A percentile compares a stretch with the other conserved stretches of the same genome.
These are phyloP conservation scores for Albizia julibrissin DNA, from an alignment of 306 rosid species.

Conservation along the genomic window DNA sequence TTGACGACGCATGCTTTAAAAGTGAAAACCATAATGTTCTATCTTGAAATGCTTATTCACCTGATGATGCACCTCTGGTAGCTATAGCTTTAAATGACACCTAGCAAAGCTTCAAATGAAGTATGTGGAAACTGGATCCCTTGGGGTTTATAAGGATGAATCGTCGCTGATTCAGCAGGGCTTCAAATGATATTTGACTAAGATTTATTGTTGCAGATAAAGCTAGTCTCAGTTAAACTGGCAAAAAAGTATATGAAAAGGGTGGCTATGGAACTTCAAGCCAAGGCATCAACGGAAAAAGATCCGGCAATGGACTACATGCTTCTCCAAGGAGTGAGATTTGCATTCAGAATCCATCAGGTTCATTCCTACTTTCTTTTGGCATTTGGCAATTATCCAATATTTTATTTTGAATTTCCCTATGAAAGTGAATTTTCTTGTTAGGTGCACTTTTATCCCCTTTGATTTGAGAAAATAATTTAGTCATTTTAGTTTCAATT, in stretches of 20 bases:
- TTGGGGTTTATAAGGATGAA: neutral
- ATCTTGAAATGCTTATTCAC: neutral
- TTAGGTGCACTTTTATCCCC: neutral
- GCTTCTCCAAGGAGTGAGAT: constrained; percentile 99
- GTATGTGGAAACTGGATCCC: neutral
- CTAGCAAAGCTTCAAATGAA: neutral
- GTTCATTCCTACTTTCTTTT: constrained; percentile 37
- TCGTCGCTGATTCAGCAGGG: neutral
- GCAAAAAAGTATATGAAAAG: constrained; percentile 92
- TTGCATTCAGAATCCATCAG: constrained; percentile 99
- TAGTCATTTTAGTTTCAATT: neutral
- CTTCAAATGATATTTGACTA: constrained; percentile 32
- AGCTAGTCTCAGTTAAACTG: constrained; percentile 85
- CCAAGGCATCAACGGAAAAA: constrained; percentile 78
- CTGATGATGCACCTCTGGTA: neutral
- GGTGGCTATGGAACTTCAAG: constrained; percentile 94
- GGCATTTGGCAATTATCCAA: constrained; percentile 15
- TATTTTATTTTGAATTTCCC: neutral
- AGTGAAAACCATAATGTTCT: neutral
- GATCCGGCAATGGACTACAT: constrained; percentile 98
- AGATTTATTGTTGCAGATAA: constrained; percentile 57
- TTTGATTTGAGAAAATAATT: neutral
- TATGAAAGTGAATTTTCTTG: neutral
- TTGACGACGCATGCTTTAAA: neutral
- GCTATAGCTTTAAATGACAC: constrained; percentile 13